Percentiles rank a stretch among this genome's conserved stretches.
These are phyloP conservation scores for Dothistroma septosporum DNA, from an alignment of 2,329 filamentous ascomycete genomes.

Conservation along the genomic window DNA sequence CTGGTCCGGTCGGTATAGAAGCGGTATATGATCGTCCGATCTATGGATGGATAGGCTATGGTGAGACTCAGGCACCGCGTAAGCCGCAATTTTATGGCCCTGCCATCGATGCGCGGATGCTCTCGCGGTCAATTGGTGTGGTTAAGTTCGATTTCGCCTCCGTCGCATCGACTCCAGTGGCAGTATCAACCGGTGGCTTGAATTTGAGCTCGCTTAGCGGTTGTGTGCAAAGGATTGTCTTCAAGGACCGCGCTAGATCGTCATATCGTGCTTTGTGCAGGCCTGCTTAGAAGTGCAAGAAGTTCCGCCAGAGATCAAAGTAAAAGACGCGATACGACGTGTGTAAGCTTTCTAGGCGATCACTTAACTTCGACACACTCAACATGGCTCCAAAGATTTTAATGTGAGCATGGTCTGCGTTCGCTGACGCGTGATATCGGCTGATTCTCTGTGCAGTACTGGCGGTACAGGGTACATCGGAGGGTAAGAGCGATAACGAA, in stretches of 20 bases:
- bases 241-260: slow-evolving; percentile 3
- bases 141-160: neutral
- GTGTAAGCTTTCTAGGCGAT: too few relatives aligned
- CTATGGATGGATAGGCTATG: too few relatives aligned
- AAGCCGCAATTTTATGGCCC: too few relatives aligned
- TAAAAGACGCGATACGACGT: neutral
- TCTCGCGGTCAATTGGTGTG: neutral
- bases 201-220: too few relatives aligned
- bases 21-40: too few relatives aligned
- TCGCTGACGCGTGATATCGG: neutral
- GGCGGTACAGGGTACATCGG: slow-evolving; percentile 53
- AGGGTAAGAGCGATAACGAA: slow-evolving; percentile 28
- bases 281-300: slow-evolving; percentile 5
- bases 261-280: neutral
- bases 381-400: slow-evolving; percentile 34
- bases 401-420: slow-evolving; percentile 19
- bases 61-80: too few relatives aligned
- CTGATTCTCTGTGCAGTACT: slow-evolving; percentile 36
- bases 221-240: neutral
- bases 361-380: too few relatives aligned
- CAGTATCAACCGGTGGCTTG: too few relatives aligned
- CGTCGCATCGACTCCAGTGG: too few relatives aligned
- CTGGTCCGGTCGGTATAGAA: too few relatives aligned
- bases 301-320: neutral
- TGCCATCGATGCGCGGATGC: too few relatives aligned